Evolutionary conservation across 179 eudicot species (phyloP), one percentile per base, ranked within the genome.

Genomic region (Sideroxylon spinosum): DNA sequence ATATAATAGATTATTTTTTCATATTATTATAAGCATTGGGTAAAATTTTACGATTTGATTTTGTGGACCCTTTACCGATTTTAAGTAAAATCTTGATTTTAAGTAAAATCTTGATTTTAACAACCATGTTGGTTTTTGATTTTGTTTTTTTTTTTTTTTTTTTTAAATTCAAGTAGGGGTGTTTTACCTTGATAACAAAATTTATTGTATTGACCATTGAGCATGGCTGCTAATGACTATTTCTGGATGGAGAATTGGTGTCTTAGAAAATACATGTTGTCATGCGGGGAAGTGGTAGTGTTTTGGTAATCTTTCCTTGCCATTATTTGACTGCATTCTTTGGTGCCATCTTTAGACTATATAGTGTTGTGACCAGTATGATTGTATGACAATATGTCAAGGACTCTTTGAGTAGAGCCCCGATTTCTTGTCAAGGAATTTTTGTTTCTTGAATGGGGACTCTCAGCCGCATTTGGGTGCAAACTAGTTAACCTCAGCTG

Each of bases 181-280:
- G 17, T 46, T 28, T 72, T 60, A 4, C 44, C 25, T 68, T 22
- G 11, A 9, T 28, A 72, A 7, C 19, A 19, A 16, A 49, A 6
- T 72, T 73, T 56, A 28, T 50, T 68, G 12, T 17, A 68, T 70
- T 44, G 12, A 26, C 68, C 26, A 48, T 12, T 29, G 23, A 66
- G 52, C 70, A 75, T 79, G 67, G 73, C 57, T 84, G 80, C 94
- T 93, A 98, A 87, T 87, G 97, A 95, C 80, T 82, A 59, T 81
- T 96, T 89, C 59, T 84, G 90, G 87, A 92, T 95, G 80, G 98
- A 95, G 90, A 95, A 93, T 78, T 53, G 84, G 7, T 95, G 99
- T 87, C 94, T 93, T 71, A 63, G 75, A 55, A 91, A 87, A 56
- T 95, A 90, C 88, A 87, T 85, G 74, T 95, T 95, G 81, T 89